Evolutionary conservation across 1,139 yeast species (phyloP).

Genomic region (Meyerozyma elateridarum): DNA sequence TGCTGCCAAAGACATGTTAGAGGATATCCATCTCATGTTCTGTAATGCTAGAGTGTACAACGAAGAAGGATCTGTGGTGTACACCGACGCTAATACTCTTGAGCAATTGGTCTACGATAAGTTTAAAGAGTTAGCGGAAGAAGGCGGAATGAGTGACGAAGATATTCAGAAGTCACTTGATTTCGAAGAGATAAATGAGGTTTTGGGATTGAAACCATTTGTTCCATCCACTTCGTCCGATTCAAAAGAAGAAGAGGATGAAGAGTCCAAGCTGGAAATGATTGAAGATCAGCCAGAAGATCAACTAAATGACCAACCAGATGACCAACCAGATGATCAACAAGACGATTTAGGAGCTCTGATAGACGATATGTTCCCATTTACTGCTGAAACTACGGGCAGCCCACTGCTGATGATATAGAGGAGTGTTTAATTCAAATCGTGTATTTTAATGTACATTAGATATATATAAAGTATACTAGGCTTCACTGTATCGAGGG

Average conservation of each 20-base stretch:
- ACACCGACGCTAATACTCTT: slow-evolving; percentile 67
- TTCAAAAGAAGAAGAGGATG: neutral
- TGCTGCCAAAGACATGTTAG: slow-evolving; percentile 55
- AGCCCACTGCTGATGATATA: neutral
- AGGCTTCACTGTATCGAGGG: slow-evolving; percentile 28
- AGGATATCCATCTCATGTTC: slow-evolving; percentile 74
- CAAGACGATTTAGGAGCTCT: neutral
- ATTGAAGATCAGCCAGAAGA: too few relatives aligned
- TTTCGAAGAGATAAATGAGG: slow-evolving; percentile 4
- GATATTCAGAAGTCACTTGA: slow-evolving; percentile 1
- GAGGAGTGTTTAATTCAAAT: slow-evolving; percentile 1
- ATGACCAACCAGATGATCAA: slow-evolving; percentile 1
- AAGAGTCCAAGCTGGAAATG: neutral
- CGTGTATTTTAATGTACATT: slow-evolving; percentile 1
- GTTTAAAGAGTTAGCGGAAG: slow-evolving; percentile 22
- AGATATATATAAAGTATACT: too few relatives aligned
- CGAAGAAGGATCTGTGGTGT: slow-evolving; percentile 83
- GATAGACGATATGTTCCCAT: slow-evolving; percentile 2
- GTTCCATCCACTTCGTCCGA: neutral
- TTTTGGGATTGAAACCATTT: slow-evolving; percentile 1
- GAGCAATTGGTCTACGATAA: slow-evolving; percentile 45
- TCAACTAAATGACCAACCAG: too few relatives aligned
- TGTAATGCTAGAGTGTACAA: slow-evolving; percentile 83
- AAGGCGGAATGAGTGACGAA: slow-evolving; percentile 4
- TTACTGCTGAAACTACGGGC: neutral